Percentiles rank a stretch among this genome's conserved stretches.
These are phyloP conservation scores for Phytophthora tubulina DNA, from an alignment of 352 stramenopile genomes.

Conservation along the genomic window DNA sequence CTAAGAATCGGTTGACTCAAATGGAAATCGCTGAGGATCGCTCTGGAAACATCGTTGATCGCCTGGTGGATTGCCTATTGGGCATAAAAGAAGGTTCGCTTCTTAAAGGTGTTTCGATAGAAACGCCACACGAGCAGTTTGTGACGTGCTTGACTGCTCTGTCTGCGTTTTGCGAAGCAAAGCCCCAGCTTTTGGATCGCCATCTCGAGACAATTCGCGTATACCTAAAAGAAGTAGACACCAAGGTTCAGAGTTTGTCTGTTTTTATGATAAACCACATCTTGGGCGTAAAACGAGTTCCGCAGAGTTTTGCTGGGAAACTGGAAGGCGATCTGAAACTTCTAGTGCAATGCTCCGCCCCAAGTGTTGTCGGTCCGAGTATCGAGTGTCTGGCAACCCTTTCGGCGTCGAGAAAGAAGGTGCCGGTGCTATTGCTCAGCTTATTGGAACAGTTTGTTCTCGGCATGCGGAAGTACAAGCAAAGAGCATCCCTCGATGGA, in stretches of 20 bases:
- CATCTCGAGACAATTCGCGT: slow-evolving; percentile 81
- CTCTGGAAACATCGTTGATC: slow-evolving; percentile 72
- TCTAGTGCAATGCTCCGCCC: slow-evolving; percentile 70
- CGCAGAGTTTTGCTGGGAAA: slow-evolving; percentile 48
- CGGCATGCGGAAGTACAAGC: slow-evolving; percentile 62
- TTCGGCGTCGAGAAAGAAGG: slow-evolving; percentile 50
- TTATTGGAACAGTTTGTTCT: slow-evolving; percentile 79
- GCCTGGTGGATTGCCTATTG: slow-evolving; percentile 72
- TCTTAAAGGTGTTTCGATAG: slow-evolving; percentile 64
- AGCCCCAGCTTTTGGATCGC: slow-evolving; percentile 57
- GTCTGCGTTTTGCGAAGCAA: slow-evolving; percentile 77
- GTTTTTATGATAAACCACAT: slow-evolving; percentile 73
- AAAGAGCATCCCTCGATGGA: slow-evolving; percentile 42
- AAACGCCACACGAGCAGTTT: slow-evolving; percentile 69
- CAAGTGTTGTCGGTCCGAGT: slow-evolving; percentile 85
- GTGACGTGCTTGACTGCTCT: slow-evolving; percentile 83
- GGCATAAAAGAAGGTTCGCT: slow-evolving; percentile 76
- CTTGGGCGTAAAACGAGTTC: slow-evolving; percentile 65
- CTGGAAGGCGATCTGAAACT: slow-evolving; percentile 74
- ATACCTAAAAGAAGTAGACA: slow-evolving; percentile 72
- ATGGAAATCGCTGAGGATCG: slow-evolving; percentile 57
- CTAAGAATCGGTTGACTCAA: slow-evolving; percentile 60
- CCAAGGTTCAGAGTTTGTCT: slow-evolving; percentile 68
- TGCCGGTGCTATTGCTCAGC: slow-evolving; percentile 56
- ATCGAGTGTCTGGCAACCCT: slow-evolving; percentile 80